Conservation (phyloP, 2,329 filamentous ascomycete species). For the Aspergillus sp. region DNA sequence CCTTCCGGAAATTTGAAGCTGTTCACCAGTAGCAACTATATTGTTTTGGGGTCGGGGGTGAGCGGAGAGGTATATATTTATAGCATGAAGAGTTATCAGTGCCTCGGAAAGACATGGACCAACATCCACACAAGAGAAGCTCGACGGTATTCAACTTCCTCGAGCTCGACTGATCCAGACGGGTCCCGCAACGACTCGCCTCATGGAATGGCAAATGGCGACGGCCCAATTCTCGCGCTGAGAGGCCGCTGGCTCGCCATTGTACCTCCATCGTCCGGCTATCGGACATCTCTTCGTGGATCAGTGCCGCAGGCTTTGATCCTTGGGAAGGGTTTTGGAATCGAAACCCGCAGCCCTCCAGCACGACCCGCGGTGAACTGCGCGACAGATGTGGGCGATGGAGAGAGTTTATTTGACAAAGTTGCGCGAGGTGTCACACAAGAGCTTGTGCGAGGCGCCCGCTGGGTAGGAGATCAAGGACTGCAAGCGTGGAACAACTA, state of each 20-base stretch:
- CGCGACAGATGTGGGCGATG: constrained; percentile 46
- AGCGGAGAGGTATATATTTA: constrained; percentile 90
- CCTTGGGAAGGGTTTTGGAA: constrained; percentile 36
- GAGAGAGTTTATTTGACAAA: constrained; percentile 47
- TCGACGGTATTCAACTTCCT: constrained; percentile 46
- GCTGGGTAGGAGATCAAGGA: constrained; percentile 50
- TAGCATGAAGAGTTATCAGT: constrained; percentile 53
- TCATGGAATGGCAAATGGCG: constrained; percentile 23
- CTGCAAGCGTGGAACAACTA: constrained; percentile 51
- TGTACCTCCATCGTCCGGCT: constrained; percentile 40
- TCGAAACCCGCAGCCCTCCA: constrained; percentile 43
- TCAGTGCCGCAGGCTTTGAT: constrained; percentile 36
- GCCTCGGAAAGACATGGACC: constrained; percentile 90
- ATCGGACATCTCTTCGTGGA: constrained; percentile 39
- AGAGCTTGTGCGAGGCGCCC: constrained; percentile 47
- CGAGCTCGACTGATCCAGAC: constrained; percentile 44
- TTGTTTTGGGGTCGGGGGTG: constrained; percentile 73
- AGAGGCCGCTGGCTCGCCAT: constrained; percentile 48
- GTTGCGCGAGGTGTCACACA: constrained; percentile 50
- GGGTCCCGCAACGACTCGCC: constrained; percentile 40
- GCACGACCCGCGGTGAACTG: constrained; percentile 42
- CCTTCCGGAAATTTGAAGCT: constrained; percentile 72
- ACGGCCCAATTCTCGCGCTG: constrained; percentile 41
- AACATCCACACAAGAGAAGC: constrained; percentile 60
- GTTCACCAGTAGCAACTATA: constrained; percentile 66